Base-by-base conservation (phyloP, 495 filamentous ascomycete species). In the Melanomma pulvis-pyrius region DNA sequence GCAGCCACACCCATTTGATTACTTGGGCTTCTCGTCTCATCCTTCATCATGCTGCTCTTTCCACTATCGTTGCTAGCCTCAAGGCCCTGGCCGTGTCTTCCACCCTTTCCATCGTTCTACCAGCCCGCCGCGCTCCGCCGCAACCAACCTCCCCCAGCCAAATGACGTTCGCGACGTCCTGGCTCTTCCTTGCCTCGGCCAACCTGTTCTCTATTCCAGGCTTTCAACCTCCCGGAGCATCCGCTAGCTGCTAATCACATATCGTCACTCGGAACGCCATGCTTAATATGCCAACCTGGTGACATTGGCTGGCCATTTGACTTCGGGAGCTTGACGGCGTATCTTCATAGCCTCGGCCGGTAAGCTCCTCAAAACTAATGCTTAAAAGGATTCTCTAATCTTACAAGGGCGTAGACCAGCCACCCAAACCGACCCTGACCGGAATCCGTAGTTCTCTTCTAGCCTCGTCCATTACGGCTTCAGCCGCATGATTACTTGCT, bases 401-500 rank as follows among this genome's bases (percentile, higher is more conserved):
- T 21, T 21, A 5, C 8, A 5, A 24, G 5, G 8, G 22, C 8
- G 46, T 6, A 6, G 46, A 48, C 22, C 46, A 48, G 11, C 8
- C 25, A 22, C 24, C 49, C 12, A 52, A 11, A 52, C n/a, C 24
- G 12, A 9, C 19, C n/a, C 11, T 26, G 21, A 22, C 49, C 32
- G 32, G 32, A 28, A 2, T 28, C 24, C 24, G 19, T 25, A 28
- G 49, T 52, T 11, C 19, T 7, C 24, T 9, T 25, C 8, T 12
- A 24, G 17, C 24, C 49, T 19, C 9, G 19, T 9, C 21, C 49
- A 28, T 5, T 26, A 52, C 13, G 12, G 13, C 24, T 26, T 51
- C 48, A 51, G 48, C 48, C n/a, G 48, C 48, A 26, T 22, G 48
- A 51, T 51, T 51, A 51, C 19, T 51, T 51, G 21, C 25, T 51